Evolutionary conservation across 352 stramenopile genomes (phyloP).

Genomic region (Albugo laibachii): DNA sequence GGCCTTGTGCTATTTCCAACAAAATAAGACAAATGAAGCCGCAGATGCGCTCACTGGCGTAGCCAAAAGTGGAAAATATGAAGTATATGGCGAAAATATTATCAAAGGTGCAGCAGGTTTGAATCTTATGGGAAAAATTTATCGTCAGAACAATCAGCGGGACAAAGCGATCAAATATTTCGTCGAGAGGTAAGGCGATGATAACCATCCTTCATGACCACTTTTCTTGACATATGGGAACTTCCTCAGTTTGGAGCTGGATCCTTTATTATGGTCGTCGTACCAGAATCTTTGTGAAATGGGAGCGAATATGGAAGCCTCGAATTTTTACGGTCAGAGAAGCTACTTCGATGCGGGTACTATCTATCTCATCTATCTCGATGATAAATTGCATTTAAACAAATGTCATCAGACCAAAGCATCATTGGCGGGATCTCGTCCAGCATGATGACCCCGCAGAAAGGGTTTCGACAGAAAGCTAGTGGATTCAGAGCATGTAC

Average conservation of each 20-base stretch:
- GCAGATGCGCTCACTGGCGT: conserved; percentile 79
- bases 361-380: no score
- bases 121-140: conserved; percentile 85
- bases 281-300: conserved; percentile 89
- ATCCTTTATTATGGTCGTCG: conserved; percentile 82
- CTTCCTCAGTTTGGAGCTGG: conserved; percentile 61
- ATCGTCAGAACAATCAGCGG: conserved; percentile 65
- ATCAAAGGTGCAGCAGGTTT: conserved; percentile 81
- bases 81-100: conserved; percentile 15
- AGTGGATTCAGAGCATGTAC: no score
- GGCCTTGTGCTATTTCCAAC: conserved; percentile 50
- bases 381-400: no score
- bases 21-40: conserved; percentile 53
- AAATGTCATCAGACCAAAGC: no score
- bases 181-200: conserved; percentile 30
- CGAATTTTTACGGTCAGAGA: conserved; percentile 32
- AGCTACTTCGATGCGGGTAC: conserved; percentile 15
- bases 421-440: no score
- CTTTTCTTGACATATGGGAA: neutral
- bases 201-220: neutral
- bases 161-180: conserved; percentile 85
- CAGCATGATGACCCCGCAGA: no score
- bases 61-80: conserved; percentile 10
- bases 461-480: no score
- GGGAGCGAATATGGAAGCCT: conserved; percentile 45